Conservation (phyloP, 345 rosid species). For the Rhizophora mangle region DNA sequence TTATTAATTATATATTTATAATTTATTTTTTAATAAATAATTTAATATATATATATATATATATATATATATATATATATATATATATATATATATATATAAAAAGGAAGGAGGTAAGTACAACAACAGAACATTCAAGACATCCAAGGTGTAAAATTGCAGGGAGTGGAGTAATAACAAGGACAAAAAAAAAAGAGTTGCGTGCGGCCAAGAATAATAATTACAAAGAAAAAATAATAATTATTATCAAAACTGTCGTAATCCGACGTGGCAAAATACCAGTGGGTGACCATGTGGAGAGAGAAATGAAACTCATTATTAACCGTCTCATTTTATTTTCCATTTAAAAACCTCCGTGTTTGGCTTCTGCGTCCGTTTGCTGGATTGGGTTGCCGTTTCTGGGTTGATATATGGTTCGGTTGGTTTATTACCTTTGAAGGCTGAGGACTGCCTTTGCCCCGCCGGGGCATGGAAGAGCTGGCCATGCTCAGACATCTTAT, state of each 20-base stretch:
- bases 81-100: no score
- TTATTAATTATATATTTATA: no score
- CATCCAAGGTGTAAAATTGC: neutral
- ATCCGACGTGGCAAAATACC: constrained; percentile 49
- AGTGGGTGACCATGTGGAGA: constrained; percentile 30
- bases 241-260: constrained; percentile 16
- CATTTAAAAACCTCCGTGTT: no score
- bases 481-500: constrained; percentile 96
- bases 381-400: neutral
- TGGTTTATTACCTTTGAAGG: no score
- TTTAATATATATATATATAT: no score
- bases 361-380: neutral
- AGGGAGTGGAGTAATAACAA: neutral
- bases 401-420: neutral
- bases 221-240: constrained; percentile 33
- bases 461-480: constrained; percentile 83
- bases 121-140: no score
- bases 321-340: no score
- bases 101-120: no score
- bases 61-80: no score
- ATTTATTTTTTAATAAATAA: no score
- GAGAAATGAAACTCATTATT: neutral
- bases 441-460: neutral
- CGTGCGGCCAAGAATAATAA: constrained; percentile 47
- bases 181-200: constrained; percentile 34